Evolutionary conservation across 192 early-diverging fungal genomes (phyloP).

Genomic region (Dispira simplex): DNA sequence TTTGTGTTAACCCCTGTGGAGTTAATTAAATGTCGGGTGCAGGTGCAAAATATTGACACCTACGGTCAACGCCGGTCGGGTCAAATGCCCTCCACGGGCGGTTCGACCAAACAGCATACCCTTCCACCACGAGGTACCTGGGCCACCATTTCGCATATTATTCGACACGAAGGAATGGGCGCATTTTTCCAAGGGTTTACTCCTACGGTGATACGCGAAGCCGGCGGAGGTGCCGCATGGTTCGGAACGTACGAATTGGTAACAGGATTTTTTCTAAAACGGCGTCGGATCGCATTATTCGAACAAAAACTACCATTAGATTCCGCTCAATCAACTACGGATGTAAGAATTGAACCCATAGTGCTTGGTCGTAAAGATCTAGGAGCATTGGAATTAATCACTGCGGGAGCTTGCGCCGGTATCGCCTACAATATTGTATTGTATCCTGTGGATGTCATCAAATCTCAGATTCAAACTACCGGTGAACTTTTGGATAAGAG

Average conservation of each 20-base stretch:
- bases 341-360: too few relatives aligned
- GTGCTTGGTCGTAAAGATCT: conserved; percentile 54
- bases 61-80: conserved; percentile 11
- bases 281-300: conserved; percentile 12
- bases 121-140: conserved; percentile 30
- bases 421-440: conserved; percentile 74
- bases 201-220: conserved; percentile 73
- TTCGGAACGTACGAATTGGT: conserved; percentile 89
- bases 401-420: conserved; percentile 80
- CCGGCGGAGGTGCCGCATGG: conserved; percentile 87
- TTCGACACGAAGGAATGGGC: conserved; percentile 34
- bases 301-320: conserved; percentile 11
- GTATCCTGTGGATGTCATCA: conserved; percentile 91
- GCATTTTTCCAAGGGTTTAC: conserved; percentile 26
- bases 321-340: not conserved
- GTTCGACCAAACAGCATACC: not conserved
- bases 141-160: conserved; percentile 31
- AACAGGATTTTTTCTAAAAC: conserved; percentile 32
- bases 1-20: conserved; percentile 89
- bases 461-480: conserved; percentile 82
- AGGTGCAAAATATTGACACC: conserved; percentile 56
- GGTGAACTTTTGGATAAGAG: conserved; percentile 31
- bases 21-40: conserved; percentile 91
- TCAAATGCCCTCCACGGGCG: not conserved
- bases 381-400: conserved; percentile 52